phyloP scores from a whole-genome alignment of 768 basidiomycete species.

The Phaffia australis region DNA sequence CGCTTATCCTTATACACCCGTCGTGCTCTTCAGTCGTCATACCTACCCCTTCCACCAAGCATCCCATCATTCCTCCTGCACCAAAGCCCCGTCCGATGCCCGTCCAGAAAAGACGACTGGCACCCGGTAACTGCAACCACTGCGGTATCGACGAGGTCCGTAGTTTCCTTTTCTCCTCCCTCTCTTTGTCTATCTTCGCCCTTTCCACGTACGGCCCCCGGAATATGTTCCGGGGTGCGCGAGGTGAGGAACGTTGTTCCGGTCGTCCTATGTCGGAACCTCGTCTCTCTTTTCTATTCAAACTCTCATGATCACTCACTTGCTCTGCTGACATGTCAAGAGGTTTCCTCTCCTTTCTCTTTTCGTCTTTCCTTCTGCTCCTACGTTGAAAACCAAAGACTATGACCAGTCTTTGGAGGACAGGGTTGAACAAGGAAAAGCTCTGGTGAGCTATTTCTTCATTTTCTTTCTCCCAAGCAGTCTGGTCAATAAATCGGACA shows the following conservation, averaged over 20 bases:
- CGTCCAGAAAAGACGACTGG: background rate
- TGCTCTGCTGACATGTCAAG: background rate
- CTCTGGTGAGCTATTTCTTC: slow-evolving; percentile 21
- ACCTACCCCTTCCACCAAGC: no score
- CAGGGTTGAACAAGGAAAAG: slow-evolving; percentile 23
- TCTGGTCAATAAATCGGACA: background rate
- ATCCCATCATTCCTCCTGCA: no score
- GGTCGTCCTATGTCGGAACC: background rate
- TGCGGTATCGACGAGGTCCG: slow-evolving; percentile 14
- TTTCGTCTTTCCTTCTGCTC: background rate
- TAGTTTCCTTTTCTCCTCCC: background rate
- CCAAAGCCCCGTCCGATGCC: no score
- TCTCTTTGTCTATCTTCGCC: background rate
- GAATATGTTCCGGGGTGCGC: background rate
- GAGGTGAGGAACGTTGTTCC: slow-evolving; percentile 7
- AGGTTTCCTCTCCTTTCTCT: background rate
- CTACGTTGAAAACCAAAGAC: no score
- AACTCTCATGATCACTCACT: background rate
- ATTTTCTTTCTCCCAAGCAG: background rate
- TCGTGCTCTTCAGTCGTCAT: no score
- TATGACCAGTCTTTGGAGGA: slow-evolving; percentile 15
- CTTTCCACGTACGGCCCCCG: background rate
- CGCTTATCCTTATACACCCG: no score
- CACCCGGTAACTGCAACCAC: slow-evolving; percentile 15
- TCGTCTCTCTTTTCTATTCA: background rate